phyloP scores from a whole-genome alignment of 2,329 filamentous ascomycete genomes.

The Beauveria pseudobassiana region DNA sequence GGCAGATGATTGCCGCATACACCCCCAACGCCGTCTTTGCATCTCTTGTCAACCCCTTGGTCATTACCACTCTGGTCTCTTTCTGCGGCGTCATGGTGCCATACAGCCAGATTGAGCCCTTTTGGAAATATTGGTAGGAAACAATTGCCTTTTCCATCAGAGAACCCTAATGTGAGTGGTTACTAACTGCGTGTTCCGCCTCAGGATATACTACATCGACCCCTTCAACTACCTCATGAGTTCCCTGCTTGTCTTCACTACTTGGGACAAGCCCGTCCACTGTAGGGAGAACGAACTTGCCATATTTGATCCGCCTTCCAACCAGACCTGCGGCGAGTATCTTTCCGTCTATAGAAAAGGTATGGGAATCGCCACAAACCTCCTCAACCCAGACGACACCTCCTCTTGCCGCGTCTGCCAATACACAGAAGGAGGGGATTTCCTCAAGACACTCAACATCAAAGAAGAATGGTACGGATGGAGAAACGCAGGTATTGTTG shows the following conservation, averaged over 20 bases:
- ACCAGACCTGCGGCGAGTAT: neutral
- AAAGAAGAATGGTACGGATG: neutral
- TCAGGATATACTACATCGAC: no score
- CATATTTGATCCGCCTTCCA: neutral
- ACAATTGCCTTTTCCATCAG: rapidly evolving
- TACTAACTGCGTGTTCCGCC: no score
- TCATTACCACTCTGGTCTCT: no score
- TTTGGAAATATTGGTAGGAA: no score
- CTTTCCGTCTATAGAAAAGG: neutral
- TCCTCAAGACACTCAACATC: neutral
- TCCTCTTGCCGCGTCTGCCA: neutral
- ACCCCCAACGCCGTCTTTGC: no score
- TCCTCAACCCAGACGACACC: neutral
- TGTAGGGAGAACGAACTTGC: neutral
- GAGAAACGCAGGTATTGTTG: neutral
- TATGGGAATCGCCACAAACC: neutral
- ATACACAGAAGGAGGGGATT: neutral
- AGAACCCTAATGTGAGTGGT: no score
- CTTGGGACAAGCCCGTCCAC: neutral
- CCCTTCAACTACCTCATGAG: neutral
- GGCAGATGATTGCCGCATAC: no score
- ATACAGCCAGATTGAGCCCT: no score
- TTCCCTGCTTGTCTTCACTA: neutral
- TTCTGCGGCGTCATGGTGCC: no score
- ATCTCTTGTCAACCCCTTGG: no score